Evolutionary conservation across 2,329 filamentous ascomycete genomes (phyloP).

Genomic region (Aschersonia sp.): DNA sequence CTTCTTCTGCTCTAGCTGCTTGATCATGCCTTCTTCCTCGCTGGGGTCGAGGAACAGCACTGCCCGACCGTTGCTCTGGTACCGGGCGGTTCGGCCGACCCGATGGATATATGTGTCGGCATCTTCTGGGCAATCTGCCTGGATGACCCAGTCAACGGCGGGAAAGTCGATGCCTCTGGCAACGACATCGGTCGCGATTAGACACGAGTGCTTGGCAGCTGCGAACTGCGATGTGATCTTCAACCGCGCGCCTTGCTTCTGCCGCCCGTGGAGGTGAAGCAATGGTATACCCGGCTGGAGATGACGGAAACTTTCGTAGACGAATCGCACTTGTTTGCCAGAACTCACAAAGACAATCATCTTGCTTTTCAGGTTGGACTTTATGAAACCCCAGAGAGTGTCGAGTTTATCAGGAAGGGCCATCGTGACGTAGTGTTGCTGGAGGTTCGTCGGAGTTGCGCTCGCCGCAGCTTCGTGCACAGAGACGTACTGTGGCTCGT

Average conservation of each 20-base stretch:
- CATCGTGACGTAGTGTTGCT: slow-evolving; percentile 83
- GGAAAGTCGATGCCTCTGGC: slow-evolving; percentile 92
- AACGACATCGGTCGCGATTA: slow-evolving; percentile 92
- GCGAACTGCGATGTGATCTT: slow-evolving; percentile 81
- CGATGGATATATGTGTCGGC: slow-evolving; percentile 96
- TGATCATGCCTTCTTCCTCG: slow-evolving; percentile 85
- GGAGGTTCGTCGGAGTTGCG: slow-evolving; percentile 70
- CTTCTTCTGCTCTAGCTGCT: slow-evolving; percentile 73
- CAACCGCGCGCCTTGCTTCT: slow-evolving; percentile 78
- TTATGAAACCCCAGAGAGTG: slow-evolving; percentile 84
- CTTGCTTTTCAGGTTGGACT: slow-evolving; percentile 80
- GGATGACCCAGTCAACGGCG: slow-evolving; percentile 96
- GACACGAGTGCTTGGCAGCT: slow-evolving; percentile 64
- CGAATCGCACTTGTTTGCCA: slow-evolving; percentile 90
- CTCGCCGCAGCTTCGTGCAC: slow-evolving; percentile 71
- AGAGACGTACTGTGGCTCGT: slow-evolving; percentile 86
- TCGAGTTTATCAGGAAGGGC: slow-evolving; percentile 81
- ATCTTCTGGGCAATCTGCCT: slow-evolving; percentile 93
- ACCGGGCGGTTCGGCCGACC: slow-evolving; percentile 87
- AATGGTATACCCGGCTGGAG: slow-evolving; percentile 89
- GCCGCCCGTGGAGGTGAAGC: slow-evolving; percentile 82
- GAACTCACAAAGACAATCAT: slow-evolving; percentile 92
- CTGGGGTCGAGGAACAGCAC: slow-evolving; percentile 85
- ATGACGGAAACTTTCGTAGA: slow-evolving; percentile 84
- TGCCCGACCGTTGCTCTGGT: slow-evolving; percentile 73